Percentiles rank a stretch among this genome's conserved stretches.
Evolutionary conservation across 495 filamentous ascomycete species (phyloP).

Genomic region (Sordaria brevicollis): DNA sequence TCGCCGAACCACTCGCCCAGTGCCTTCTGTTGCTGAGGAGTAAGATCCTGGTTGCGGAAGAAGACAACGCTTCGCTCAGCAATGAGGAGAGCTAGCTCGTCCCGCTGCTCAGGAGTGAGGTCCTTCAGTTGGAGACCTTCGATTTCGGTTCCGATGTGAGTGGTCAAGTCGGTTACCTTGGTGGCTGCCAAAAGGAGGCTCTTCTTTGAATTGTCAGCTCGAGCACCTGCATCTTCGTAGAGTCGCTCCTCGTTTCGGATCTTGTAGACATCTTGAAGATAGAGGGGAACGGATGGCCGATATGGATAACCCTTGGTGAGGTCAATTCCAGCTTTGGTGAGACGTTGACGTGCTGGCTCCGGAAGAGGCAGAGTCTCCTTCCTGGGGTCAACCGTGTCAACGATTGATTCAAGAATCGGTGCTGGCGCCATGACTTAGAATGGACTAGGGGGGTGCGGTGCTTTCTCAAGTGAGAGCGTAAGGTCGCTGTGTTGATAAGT

Average conservation of each 20-base stretch:
- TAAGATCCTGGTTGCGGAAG: conserved; percentile 62
- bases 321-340: conserved; percentile 55
- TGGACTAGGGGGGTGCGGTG: background rate
- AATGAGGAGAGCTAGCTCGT: conserved; percentile 62
- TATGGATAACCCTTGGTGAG: conserved; percentile 58
- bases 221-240: conserved; percentile 50
- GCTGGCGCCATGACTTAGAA: conserved; percentile 27
- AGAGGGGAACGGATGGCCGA: conserved; percentile 52
- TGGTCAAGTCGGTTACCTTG: conserved; percentile 54
- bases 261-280: conserved; percentile 53
- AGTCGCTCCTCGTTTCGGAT: conserved; percentile 48
- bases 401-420: conserved; percentile 49
- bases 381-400: conserved; percentile 46
- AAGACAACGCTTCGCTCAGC: conserved; percentile 68
- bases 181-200: conserved; percentile 53
- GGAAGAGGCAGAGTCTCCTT: conserved; percentile 56
- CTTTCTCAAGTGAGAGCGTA: background rate
- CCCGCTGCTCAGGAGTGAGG: conserved; percentile 53
- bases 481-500: background rate
- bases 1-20: conserved; percentile 58
- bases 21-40: conserved; percentile 56
- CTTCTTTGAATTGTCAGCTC: conserved; percentile 59
- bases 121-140: conserved; percentile 61
- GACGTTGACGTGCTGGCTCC: conserved; percentile 37
- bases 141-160: conserved; percentile 63